Percentiles rank a stretch among this genome's conserved stretches.
These are phyloP conservation scores for Alternaria sp. DNA, from an alignment of 2,329 filamentous ascomycete genomes.

Conservation along the genomic window DNA sequence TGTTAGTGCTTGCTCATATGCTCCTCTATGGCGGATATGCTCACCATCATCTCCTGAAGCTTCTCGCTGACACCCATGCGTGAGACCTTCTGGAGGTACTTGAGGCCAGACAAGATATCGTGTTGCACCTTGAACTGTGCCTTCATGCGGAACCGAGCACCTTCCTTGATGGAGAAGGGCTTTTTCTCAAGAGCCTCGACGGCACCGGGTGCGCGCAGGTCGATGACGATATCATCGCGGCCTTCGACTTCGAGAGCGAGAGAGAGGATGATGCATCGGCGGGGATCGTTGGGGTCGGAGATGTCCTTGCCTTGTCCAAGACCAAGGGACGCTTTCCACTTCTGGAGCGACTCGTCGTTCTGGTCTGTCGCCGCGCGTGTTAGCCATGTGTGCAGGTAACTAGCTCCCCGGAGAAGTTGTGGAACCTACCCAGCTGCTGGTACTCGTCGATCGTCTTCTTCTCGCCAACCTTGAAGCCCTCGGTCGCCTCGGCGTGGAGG, in stretches of 20 bases:
- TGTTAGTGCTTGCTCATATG: conserved; percentile 13
- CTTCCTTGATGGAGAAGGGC: conserved; percentile 98
- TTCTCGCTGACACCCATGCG: conserved; percentile 87
- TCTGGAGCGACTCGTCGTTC: conserved; percentile 90
- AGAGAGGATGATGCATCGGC: conserved; percentile 91
- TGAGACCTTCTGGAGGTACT: conserved; percentile 95
- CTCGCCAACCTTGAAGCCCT: conserved; percentile 97
- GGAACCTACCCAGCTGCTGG: conserved; percentile 81
- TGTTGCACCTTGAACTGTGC: conserved; percentile 95
- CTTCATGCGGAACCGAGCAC: conserved; percentile 91
- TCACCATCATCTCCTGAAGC: conserved; percentile 96
- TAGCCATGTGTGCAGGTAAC: neutral
- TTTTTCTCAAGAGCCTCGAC: conserved; percentile 82
- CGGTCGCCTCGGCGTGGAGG: conserved; percentile 82
- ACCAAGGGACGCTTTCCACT: conserved; percentile 97
- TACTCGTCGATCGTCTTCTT: conserved; percentile 98
- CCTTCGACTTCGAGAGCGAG: conserved; percentile 87
- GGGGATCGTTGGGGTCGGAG: conserved; percentile 71
- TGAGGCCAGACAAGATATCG: conserved; percentile 91
- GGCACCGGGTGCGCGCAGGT: conserved; percentile 76
- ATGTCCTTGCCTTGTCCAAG: conserved; percentile 67
- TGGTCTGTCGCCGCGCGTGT: conserved; percentile 56
- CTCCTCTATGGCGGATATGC: conserved; percentile 33
- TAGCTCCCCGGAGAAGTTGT: neutral
- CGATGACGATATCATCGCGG: conserved; percentile 84